Conservation (phyloP, 176 grass and related monocot genomes). For the Oropetium thomaeum region DNA sequence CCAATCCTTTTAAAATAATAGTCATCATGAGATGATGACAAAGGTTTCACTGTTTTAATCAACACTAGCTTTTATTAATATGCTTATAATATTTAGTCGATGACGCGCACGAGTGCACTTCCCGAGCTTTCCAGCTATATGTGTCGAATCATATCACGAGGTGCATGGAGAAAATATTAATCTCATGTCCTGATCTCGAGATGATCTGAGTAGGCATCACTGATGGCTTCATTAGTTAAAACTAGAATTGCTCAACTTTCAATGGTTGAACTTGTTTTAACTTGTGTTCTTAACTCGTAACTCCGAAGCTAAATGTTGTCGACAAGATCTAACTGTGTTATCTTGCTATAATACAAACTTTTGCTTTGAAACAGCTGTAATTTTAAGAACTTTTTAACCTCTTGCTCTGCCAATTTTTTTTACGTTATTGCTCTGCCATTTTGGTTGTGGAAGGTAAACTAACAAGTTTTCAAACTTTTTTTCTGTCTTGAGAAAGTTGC, state of each 20-base stretch:
- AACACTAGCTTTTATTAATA: constrained; percentile 41
- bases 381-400: constrained; percentile 16
- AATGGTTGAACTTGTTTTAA: constrained; percentile 37
- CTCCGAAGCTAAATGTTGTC: constrained; percentile 36
- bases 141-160: constrained; percentile 65
- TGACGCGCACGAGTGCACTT: constrained; percentile 90
- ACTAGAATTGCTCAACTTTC: constrained; percentile 39
- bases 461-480: constrained; percentile 7
- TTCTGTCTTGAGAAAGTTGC: constrained; percentile 11
- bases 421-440: constrained; percentile 10
- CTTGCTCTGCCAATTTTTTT: background rate
- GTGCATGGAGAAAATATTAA: constrained; percentile 42
- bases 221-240: constrained; percentile 45
- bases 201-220: constrained; percentile 36
- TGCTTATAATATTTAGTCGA: constrained; percentile 56
- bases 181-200: constrained; percentile 55
- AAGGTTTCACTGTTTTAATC: constrained; percentile 76
- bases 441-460: constrained; percentile 25
- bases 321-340: constrained; percentile 28
- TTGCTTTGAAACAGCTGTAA: constrained; percentile 19
- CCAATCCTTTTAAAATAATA: constrained; percentile 48
- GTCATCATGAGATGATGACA: constrained; percentile 68
- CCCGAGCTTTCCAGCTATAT: constrained; percentile 86
- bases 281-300: constrained; percentile 36
- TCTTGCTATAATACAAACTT: constrained; percentile 22